Evolutionary conservation across 176 grass and related monocot genomes (phyloP), one percentile per base, ranked within the genome.

Genomic region (Aegilops tauschii): DNA sequence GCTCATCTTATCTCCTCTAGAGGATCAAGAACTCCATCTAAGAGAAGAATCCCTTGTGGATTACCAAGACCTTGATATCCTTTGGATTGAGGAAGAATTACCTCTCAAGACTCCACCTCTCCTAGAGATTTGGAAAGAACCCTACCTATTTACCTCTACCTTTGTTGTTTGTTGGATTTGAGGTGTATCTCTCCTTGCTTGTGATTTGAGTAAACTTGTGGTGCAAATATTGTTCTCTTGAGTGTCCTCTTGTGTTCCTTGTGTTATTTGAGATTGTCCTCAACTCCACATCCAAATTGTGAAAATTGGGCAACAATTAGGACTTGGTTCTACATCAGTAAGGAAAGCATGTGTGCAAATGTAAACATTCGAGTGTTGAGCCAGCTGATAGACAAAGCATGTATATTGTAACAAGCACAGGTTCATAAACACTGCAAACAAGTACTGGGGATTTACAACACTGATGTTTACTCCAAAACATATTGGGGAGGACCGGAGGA

Each of bases 401-500:
- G 65, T 29, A 75, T 75, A 83, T 77, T 64, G 21, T 31, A 42
- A 10, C 31, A 73, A 91, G 31, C 39, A 85, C 82, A 28, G 21
- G 73, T 82, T 82, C 37, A 77, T 91, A 65, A 72, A 65, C 18
- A 85, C 8, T 37, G 82, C 89, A 82, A 66, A 88, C 52, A 32
- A 47, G 18, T 77, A 82, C 82, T 82, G 5, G 27, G 35, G 49
- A 37, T 73, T 88, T 85, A 82, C 72, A 85, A 78, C 12, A 80
- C 44, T 74, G 61, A 65, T 47, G 47, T 85, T 79, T 77, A 82
- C 77, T 72, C 13, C 50, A 52, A 32, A 73, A 11, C 3, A 44
- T 61, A 76, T 28, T 76, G 12, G 42, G 25, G 28, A 31, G 10
- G 29, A 52, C 13, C 3, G 45, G 12, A 49, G 45, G 45, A 49